These are phyloP conservation scores for Penstemon newberryi DNA, from an alignment of 257 asterid genomes.

Conservation along the genomic window DNA sequence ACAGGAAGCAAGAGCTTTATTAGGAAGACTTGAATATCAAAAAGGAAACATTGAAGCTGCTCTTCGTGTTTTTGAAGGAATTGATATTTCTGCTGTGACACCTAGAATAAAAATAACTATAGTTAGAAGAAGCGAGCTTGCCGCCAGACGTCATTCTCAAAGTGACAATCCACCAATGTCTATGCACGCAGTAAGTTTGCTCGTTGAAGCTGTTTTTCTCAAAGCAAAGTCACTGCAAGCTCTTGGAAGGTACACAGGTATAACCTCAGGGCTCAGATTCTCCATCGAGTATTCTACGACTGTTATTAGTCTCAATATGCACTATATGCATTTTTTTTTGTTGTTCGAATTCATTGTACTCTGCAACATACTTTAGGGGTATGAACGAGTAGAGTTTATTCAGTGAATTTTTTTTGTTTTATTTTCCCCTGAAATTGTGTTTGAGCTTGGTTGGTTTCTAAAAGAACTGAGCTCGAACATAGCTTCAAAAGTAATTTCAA, in stretches of 20 bases:
- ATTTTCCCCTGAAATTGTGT: not conserved
- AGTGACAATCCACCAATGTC: constrained; percentile 80
- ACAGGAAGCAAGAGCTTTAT: constrained; percentile 92
- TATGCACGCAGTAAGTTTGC: constrained; percentile 88
- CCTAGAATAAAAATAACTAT: constrained; percentile 65
- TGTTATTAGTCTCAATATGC: constrained; percentile 1
- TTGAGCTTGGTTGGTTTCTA: not conserved
- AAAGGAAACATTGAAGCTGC: constrained; percentile 90
- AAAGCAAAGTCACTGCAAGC: constrained; percentile 83
- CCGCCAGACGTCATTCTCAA: constrained; percentile 71
- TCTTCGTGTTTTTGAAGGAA: constrained; percentile 89
- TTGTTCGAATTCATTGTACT: no score
- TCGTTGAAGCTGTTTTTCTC: constrained; percentile 81
- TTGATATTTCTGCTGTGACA: constrained; percentile 71
- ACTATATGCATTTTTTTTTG: constrained; percentile 1
- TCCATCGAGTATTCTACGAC: no score
- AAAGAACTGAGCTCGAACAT: not conserved
- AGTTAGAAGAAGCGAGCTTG: constrained; percentile 54
- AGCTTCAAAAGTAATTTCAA: not conserved
- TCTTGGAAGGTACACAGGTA: constrained; percentile 84
- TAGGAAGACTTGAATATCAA: constrained; percentile 94
- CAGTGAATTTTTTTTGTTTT: no score
- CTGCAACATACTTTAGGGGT: no score
- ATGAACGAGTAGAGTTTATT: no score
- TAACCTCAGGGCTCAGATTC: constrained; percentile 5